These are phyloP conservation scores for Dactylellina sp. DNA, from an alignment of 2,329 filamentous ascomycete genomes.

Conservation along the genomic window DNA sequence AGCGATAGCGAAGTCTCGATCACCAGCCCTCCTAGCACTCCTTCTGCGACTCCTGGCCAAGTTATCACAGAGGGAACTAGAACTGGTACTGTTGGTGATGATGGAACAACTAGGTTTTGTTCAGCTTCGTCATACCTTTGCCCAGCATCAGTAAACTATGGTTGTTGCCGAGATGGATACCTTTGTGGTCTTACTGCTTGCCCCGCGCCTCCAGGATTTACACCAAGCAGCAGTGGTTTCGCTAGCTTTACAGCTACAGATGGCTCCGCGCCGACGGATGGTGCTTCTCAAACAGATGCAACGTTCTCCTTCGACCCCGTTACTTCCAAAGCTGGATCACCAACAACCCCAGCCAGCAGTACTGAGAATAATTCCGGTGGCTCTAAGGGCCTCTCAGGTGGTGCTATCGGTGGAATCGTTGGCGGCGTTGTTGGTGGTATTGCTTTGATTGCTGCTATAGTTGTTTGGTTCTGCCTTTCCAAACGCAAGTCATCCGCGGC, in stretches of 20 bases:
- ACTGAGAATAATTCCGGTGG: slow-evolving; percentile 1
- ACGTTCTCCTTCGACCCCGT: slow-evolving; percentile 44
- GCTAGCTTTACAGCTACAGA: neutral
- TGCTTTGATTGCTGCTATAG: slow-evolving; percentile 34
- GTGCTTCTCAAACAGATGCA: neutral
- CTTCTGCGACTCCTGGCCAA: slow-evolving; percentile 39
- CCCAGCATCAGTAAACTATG: slow-evolving; percentile 33
- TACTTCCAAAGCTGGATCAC: slow-evolving; percentile 38
- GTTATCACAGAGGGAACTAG: slow-evolving; percentile 49
- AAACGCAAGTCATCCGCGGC: slow-evolving; percentile 23
- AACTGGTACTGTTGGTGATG: slow-evolving; percentile 48
- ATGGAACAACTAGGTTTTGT: slow-evolving; percentile 49
- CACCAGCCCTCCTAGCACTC: neutral
- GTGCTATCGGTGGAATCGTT: slow-evolving; percentile 51
- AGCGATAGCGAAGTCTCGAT: neutral
- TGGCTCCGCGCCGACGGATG: neutral
- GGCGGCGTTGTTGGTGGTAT: slow-evolving; percentile 50
- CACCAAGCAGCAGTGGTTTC: neutral
- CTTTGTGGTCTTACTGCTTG: slow-evolving; percentile 39
- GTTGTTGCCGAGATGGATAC: slow-evolving; percentile 42
- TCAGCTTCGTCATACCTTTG: slow-evolving; percentile 43
- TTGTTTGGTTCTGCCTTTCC: slow-evolving; percentile 51
- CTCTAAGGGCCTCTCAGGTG: slow-evolving; percentile 39
- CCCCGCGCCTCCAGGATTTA: slow-evolving; percentile 19
- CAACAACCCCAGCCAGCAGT: slow-evolving; percentile 2